Percentiles rank a stretch among this genome's conserved stretches.
These are phyloP conservation scores for Termitomyces sp. DNA, from an alignment of 768 basidiomycete species.

Conservation along the genomic window DNA sequence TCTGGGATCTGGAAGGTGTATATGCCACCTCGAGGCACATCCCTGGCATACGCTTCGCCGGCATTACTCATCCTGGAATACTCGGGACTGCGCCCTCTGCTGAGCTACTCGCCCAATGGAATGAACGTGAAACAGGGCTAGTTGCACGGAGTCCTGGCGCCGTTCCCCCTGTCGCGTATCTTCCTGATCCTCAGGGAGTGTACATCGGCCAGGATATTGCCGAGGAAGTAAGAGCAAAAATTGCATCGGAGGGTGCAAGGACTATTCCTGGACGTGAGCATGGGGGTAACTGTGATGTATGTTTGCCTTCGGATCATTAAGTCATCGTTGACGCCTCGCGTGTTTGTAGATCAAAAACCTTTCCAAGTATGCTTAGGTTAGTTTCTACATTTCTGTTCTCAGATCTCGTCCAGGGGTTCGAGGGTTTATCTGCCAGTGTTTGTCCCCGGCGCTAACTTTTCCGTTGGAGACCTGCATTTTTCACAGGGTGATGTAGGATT, in stretches of 20 bases:
- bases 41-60: slow-evolving; percentile 75
- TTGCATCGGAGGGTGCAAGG: slow-evolving; percentile 62
- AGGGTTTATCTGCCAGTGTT: slow-evolving; percentile 77
- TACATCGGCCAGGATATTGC: slow-evolving; percentile 66
- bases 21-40: slow-evolving; percentile 74
- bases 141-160: slow-evolving; percentile 47
- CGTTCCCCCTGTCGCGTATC: slow-evolving; percentile 62
- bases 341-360: slow-evolving; percentile 73
- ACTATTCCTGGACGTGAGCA: slow-evolving; percentile 77
- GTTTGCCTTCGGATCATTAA: slow-evolving; percentile 10
- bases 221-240: slow-evolving; percentile 41
- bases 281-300: slow-evolving; percentile 71
- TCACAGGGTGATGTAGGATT: slow-evolving; percentile 63
- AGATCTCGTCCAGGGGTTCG: slow-evolving; percentile 42
- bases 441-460: slow-evolving; percentile 68
- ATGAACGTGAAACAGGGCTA: slow-evolving; percentile 60
- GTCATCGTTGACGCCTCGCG: not conserved
- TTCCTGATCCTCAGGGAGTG: slow-evolving; percentile 52
- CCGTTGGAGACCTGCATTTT: slow-evolving; percentile 76
- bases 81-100: slow-evolving; percentile 74
- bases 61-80: slow-evolving; percentile 71
- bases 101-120: slow-evolving; percentile 72
- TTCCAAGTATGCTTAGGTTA: slow-evolving; percentile 36
- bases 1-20: slow-evolving; percentile 75
- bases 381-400: not conserved